Conservation (phyloP, 2,329 filamentous ascomycete genomes). For the Cryphonectria parasitica region DNA sequence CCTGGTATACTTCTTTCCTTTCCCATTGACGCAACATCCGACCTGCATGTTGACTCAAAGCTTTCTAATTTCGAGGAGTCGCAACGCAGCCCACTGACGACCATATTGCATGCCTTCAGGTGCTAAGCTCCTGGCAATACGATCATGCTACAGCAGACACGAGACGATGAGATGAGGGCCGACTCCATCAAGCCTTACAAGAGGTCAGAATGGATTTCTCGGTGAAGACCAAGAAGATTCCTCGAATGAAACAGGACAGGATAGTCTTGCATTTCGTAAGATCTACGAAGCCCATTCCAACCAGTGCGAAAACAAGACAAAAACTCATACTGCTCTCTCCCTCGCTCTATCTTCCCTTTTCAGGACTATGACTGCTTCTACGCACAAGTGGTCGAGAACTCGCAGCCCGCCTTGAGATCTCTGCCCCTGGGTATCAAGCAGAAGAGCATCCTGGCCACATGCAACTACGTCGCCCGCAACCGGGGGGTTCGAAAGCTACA, state of each 20-base stretch:
- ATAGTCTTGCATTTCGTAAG: constrained; percentile 82
- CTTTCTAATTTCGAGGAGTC: not conserved
- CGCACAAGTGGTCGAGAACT: constrained; percentile 84
- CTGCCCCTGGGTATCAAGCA: constrained; percentile 85
- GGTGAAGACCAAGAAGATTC: constrained; percentile 36
- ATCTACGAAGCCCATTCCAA: not conserved
- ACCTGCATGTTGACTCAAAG: not conserved
- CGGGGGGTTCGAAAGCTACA: constrained; percentile 81
- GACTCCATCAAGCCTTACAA: not conserved
- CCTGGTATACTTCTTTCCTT: not conserved
- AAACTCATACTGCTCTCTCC: not conserved
- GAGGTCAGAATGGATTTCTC: constrained; percentile 37
- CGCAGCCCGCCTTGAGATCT: constrained; percentile 72
- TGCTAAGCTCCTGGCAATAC: not conserved
- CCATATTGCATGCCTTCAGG: no score
- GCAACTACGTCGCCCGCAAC: constrained; percentile 87
- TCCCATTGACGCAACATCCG: not conserved
- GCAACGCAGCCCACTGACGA: no score
- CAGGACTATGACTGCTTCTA: constrained; percentile 93
- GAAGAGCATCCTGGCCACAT: constrained; percentile 90
- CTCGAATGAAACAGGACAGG: constrained; percentile 61
- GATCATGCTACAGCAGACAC: not conserved
- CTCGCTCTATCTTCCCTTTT: not conserved
- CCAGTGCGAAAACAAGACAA: not conserved
- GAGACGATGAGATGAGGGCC: not conserved